Percentiles rank a stretch among this genome's conserved stretches.
Evolutionary conservation across 495 filamentous ascomycete species (phyloP).

Genomic region (Usnea hakonensis): DNA sequence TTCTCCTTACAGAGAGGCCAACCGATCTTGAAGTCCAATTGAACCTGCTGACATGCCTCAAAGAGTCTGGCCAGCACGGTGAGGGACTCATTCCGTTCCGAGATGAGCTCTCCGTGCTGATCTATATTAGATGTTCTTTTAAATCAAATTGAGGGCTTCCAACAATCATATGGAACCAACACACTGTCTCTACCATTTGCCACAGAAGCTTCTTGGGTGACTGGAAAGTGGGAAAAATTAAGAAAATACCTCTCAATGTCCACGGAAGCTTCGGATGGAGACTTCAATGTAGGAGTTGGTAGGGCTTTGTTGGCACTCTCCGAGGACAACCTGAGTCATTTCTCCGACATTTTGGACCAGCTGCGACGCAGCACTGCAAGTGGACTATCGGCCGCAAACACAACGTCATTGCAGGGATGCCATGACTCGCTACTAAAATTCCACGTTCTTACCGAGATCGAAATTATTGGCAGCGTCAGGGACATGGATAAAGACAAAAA

Average conservation of each 20-base stretch:
- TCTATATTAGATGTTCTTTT: constrained; percentile 60
- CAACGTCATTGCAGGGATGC: constrained; percentile 68
- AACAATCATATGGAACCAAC: constrained; percentile 42
- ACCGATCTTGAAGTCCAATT: constrained; percentile 68
- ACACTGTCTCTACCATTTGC: constrained; percentile 66
- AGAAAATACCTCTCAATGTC: constrained; percentile 57
- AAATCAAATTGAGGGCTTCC: constrained; percentile 73
- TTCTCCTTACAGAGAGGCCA: constrained; percentile 71
- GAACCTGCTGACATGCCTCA: constrained; percentile 79
- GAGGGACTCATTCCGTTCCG: constrained; percentile 20
- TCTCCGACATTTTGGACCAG: constrained; percentile 50
- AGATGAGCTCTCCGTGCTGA: constrained; percentile 4
- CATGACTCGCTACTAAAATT: constrained; percentile 76
- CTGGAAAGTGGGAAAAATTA: constrained; percentile 68
- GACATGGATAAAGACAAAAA: constrained; percentile 30
- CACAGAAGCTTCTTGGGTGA: constrained; percentile 86
- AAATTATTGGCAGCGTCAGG: constrained; percentile 57
- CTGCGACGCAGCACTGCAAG: constrained; percentile 64
- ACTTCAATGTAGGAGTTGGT: constrained; percentile 79
- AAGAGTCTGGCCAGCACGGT: constrained; percentile 88
- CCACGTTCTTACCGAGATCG: constrained; percentile 81
- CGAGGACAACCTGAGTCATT: constrained; percentile 43
- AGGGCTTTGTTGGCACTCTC: constrained; percentile 60
- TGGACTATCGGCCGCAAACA: constrained; percentile 63
- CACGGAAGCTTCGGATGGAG: constrained; percentile 46